Evolutionary conservation across 345 rosid genomes (phyloP).

Genomic region (Eucalyptus decipiens): DNA sequence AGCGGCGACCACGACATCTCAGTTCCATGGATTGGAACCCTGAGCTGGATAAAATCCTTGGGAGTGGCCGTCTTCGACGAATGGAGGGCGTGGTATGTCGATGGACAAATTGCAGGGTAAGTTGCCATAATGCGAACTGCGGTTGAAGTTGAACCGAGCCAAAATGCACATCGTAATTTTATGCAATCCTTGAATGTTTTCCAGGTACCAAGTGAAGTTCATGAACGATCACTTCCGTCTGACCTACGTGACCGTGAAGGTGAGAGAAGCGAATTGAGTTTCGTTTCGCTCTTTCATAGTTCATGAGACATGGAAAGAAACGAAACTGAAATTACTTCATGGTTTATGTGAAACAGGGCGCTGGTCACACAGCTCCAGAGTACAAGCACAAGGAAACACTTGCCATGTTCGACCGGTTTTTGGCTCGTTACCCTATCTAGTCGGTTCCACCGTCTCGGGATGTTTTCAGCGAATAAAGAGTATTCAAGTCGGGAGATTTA

Average conservation of each 20-base stretch:
- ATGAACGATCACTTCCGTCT: slow-evolving; percentile 15
- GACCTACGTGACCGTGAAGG: slow-evolving; percentile 22
- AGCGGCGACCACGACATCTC: slow-evolving; percentile 25
- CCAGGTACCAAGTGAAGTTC: slow-evolving; percentile 19
- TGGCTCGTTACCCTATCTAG: slow-evolving; percentile 18
- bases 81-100: slow-evolving; percentile 20
- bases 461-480: background rate
- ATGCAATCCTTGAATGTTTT: background rate
- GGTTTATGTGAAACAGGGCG: slow-evolving; percentile 5
- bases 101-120: slow-evolving; percentile 27
- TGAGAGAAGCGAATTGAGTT: background rate
- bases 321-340: background rate
- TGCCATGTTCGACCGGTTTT: slow-evolving; percentile 14
- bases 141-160: background rate
- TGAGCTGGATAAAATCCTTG: slow-evolving; percentile 15
- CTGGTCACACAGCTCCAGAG: slow-evolving; percentile 27
- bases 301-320: background rate
- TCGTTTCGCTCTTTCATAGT: background rate
- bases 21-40: slow-evolving; percentile 12
- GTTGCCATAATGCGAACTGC: background rate
- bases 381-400: slow-evolving; percentile 9
- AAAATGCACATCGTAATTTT: background rate
- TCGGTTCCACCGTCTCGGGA: background rate
- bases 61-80: slow-evolving; percentile 3
- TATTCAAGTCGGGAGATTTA: no score